phyloP scores from a whole-genome alignment of 2,329 filamentous ascomycete genomes.

The Nothophoma quercina region DNA sequence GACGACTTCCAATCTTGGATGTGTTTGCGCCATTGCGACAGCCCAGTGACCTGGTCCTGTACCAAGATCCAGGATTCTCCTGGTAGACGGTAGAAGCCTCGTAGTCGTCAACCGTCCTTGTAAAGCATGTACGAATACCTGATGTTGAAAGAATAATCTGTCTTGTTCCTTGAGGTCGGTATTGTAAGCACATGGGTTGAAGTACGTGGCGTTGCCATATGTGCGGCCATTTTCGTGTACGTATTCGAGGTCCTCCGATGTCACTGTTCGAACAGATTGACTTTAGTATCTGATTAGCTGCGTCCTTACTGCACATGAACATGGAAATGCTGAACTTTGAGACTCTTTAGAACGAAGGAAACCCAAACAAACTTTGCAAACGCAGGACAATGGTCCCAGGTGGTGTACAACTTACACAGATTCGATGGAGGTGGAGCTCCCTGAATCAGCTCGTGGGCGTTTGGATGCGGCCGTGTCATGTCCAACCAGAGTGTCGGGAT shows the following conservation, averaged over 20 bases:
- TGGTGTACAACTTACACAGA: constrained; percentile 41
- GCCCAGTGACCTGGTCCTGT: constrained; percentile 61
- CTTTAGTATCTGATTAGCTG: constrained; percentile 23
- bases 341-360: no score
- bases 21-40: constrained; percentile 54
- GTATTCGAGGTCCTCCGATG: constrained; percentile 61
- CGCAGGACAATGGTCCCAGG: not conserved
- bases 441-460: constrained; percentile 43
- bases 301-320: not conserved
- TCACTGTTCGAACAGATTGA: constrained; percentile 47
- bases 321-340: not conserved
- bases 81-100: constrained; percentile 31
- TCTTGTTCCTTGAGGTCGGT: constrained; percentile 69
- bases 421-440: constrained; percentile 41
- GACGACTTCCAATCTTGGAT: constrained; percentile 57
- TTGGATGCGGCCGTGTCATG: constrained; percentile 46
- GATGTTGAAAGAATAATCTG: constrained; percentile 67
- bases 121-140: constrained; percentile 62
- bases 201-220: constrained; percentile 69
- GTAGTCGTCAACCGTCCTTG: constrained; percentile 49
- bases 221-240: constrained; percentile 67
- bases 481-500: constrained; percentile 45
- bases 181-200: constrained; percentile 63
- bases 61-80: constrained; percentile 52
- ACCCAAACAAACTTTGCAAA: not conserved